These are phyloP conservation scores for Phytopythium mirpurense DNA, from an alignment of 352 stramenopile species.

Conservation along the genomic window DNA sequence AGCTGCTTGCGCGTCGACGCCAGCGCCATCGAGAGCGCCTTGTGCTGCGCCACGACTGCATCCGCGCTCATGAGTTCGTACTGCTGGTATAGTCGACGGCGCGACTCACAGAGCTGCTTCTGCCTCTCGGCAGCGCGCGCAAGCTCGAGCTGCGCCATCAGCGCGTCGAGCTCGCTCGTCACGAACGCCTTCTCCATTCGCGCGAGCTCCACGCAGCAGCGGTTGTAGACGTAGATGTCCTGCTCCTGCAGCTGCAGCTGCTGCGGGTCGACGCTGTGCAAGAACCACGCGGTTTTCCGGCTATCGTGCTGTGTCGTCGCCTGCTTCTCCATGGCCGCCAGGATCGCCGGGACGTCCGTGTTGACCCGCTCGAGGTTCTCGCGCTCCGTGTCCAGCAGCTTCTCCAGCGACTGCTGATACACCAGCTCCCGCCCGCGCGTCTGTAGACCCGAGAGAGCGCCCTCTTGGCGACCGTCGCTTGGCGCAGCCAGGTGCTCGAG, in stretches of 20 bases:
- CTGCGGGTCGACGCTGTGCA: slow-evolving; percentile 23
- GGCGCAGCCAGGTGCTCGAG: neutral
- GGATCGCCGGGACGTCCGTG: slow-evolving; percentile 13
- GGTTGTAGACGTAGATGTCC: slow-evolving; percentile 39
- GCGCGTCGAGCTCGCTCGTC: slow-evolving; percentile 23
- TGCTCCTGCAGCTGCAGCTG: slow-evolving; percentile 29
- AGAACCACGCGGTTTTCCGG: slow-evolving; percentile 19
- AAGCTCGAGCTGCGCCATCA: slow-evolving; percentile 26
- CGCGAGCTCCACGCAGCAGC: slow-evolving; percentile 32
- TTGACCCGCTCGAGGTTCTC: slow-evolving; percentile 18
- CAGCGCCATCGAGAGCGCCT: slow-evolving; percentile 11
- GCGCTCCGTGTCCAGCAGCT: slow-evolving; percentile 14
- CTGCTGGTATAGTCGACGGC: slow-evolving; percentile 22
- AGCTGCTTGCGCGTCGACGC: slow-evolving; percentile 19
- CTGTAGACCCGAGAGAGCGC: no score
- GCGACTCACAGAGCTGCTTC: slow-evolving; percentile 12
- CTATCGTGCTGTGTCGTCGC: neutral
- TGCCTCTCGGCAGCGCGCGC: slow-evolving; percentile 17
- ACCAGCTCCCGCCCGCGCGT: slow-evolving; percentile 14
- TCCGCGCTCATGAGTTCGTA: slow-evolving; percentile 34
- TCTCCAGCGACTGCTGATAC: slow-evolving; percentile 24
- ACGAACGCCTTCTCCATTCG: slow-evolving; percentile 29
- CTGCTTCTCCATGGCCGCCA: slow-evolving; percentile 1
- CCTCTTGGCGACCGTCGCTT: no score
- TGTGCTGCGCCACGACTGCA: slow-evolving; percentile 5